A percentile compares a stretch with the other conserved stretches of the same genome.
Conservation (phyloP, 768 basidiomycete species). For the Boletellus sp. region DNA sequence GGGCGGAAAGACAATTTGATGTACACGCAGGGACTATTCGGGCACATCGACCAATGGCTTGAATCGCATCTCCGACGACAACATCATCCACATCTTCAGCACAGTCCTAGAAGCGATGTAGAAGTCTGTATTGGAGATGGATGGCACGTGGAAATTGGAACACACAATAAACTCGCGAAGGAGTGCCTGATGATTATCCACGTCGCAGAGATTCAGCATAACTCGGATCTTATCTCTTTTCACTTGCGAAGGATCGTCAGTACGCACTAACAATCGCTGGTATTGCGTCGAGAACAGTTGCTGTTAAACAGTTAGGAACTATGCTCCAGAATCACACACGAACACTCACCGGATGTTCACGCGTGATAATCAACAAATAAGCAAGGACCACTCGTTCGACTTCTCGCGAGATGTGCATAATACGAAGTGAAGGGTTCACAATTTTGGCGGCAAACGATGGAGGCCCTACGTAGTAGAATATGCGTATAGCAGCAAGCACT, state of each 20-base stretch:
- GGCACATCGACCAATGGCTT: slow-evolving; percentile 77
- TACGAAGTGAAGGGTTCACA: slow-evolving; percentile 68
- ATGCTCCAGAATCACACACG: background rate
- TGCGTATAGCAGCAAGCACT: slow-evolving; percentile 68
- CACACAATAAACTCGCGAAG: slow-evolving; percentile 83
- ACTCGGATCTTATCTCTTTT: slow-evolving; percentile 76
- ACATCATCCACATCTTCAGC: slow-evolving; percentile 72
- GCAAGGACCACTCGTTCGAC: slow-evolving; percentile 71
- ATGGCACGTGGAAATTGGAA: slow-evolving; percentile 7
- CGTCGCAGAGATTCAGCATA: slow-evolving; percentile 59
- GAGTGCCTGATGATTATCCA: slow-evolving; percentile 65
- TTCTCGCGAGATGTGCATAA: slow-evolving; percentile 67
- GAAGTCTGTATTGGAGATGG: background rate
- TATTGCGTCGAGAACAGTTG: slow-evolving; percentile 59
- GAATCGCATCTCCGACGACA: slow-evolving; percentile 69
- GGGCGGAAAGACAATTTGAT: slow-evolving; percentile 66
- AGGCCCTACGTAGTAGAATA: slow-evolving; percentile 72
- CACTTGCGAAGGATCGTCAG: slow-evolving; percentile 60
- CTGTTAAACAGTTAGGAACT: slow-evolving; percentile 12
- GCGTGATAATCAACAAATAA: slow-evolving; percentile 65
- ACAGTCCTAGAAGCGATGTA: slow-evolving; percentile 55
- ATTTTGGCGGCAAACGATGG: slow-evolving; percentile 53
- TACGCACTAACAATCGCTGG: slow-evolving; percentile 63
- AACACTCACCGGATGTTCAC: slow-evolving; percentile 58
- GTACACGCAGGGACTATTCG: slow-evolving; percentile 62